Evolutionary conservation across 768 basidiomycete genomes (phyloP), one percentile per base, ranked within the genome.

Genomic region (Kwoniella botswanensis): DNA sequence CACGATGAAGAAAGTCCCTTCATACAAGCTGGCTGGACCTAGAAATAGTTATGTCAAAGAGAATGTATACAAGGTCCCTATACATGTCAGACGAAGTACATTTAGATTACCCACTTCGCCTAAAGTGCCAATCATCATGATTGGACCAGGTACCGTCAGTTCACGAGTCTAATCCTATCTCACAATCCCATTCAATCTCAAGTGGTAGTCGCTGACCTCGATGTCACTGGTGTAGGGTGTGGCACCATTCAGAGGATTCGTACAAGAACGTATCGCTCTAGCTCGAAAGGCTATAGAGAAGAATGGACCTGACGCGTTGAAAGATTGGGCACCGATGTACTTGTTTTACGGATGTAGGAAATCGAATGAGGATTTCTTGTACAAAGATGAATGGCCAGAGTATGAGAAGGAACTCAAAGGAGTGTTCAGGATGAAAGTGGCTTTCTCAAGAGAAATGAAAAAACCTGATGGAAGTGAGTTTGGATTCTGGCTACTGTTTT

Each of bases 121-220:
- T 44, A 98, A 97, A 87, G 96, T 92, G 70, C 97, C 97, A 1
- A 91, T 99, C 62, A 93, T 99, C 84, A 98, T 99, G 97, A 89
- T 99, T 82, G 97, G 97, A 53, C 97, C 97, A 71, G 97, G 97
- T 64, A 99, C 95, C 68, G 94, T 96, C 82, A 86, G 93, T 88
- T 50, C 9, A 1, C 10, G 41, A 50, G 12, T 55, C 57, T 42
- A 15, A 21, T 35, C 63, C 7, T 15, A 24, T 22, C 46, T 4
- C 11, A 11, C 15, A 50, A 9, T 29, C 24, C 24, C 24, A 26
- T 26, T 26, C 24, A 26, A 26, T 26, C 1, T 26, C 29, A 29
- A 29, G 29, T 29, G 29, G 3, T 29, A 29, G 29, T 29, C 4
- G 29, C 29, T 29, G 29, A 29, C 5, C 4, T 29, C 4, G 29